phyloP scores from a whole-genome alignment of 768 basidiomycete species.

The Mycena indigotica region DNA sequence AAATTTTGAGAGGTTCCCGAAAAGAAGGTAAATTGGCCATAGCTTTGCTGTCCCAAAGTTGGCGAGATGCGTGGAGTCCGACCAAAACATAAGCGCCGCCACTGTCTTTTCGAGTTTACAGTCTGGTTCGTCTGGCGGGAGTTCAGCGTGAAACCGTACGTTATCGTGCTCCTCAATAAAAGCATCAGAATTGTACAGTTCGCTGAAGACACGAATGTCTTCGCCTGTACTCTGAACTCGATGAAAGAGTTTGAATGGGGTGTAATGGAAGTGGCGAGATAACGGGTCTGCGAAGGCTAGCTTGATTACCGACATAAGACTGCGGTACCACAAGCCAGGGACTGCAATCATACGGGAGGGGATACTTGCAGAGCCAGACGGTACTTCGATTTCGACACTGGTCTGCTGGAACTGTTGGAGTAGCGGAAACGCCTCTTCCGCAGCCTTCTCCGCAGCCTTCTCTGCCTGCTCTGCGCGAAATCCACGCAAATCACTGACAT shows the following conservation, averaged over 20 bases:
- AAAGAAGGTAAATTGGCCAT: constrained; percentile 29
- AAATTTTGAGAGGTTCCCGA: constrained; percentile 41
- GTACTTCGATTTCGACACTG: constrained; percentile 31
- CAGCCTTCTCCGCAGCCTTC: constrained; percentile 13
- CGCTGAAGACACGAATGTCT: constrained; percentile 15
- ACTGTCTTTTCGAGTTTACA: constrained; percentile 26
- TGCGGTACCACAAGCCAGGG: constrained; percentile 28
- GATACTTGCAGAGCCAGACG: constrained; percentile 18
- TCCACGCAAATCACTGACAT: constrained; percentile 6
- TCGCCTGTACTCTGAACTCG: neutral
- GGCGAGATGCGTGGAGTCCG: constrained; percentile 33
- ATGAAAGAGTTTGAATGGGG: constrained; percentile 28
- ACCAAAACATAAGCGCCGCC: constrained; percentile 33
- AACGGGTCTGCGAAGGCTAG: constrained; percentile 22
- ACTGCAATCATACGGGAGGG: constrained; percentile 26
- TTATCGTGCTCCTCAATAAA: constrained; percentile 24
- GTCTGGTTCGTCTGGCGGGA: constrained; percentile 16
- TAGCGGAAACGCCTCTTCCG: constrained; percentile 11
- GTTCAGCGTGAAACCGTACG: constrained; percentile 21
- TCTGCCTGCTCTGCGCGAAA: constrained; percentile 23
- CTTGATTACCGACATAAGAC: constrained; percentile 27
- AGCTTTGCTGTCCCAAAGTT: constrained; percentile 27
- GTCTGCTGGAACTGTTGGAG: constrained; percentile 14
- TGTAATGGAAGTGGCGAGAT: constrained; percentile 25
- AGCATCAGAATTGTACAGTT: constrained; percentile 25